A percentile compares a stretch with the other conserved stretches of the same genome.
phyloP scores from a whole-genome alignment of 148 eudicot genomes.

The Rhododendron vialii region DNA sequence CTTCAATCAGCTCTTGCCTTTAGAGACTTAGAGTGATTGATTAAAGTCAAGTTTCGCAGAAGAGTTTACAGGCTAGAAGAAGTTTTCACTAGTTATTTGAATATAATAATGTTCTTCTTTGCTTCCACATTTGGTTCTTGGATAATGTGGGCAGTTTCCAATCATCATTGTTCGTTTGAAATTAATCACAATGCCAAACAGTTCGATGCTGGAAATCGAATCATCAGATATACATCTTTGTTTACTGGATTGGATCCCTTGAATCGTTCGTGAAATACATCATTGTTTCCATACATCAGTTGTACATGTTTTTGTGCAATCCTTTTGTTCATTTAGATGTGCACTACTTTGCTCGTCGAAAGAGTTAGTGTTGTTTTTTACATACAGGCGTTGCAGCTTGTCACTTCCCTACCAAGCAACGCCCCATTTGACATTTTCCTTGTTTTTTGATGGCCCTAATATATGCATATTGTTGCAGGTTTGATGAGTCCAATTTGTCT shows the following conservation, averaged over 20 bases:
- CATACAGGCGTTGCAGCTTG: neutral
- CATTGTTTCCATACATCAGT: neutral
- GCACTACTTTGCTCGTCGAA: neutral
- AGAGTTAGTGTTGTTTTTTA: neutral
- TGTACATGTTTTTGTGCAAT: neutral
- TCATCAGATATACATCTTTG: neutral
- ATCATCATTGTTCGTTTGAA: neutral
- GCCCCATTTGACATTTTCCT: neutral
- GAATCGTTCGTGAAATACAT: too few relatives aligned
- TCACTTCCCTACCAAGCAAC: neutral
- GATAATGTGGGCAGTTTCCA: neutral
- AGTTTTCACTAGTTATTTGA: neutral
- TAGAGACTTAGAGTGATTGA: neutral
- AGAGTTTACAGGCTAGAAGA: neutral
- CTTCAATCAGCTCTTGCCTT: neutral
- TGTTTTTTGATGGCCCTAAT: neutral
- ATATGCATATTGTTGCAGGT: constrained; percentile 11
- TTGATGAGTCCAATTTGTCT: constrained; percentile 20
- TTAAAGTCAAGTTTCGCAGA: neutral
- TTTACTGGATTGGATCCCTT: neutral
- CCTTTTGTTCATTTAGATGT: neutral
- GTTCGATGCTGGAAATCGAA: neutral
- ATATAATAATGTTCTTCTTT: neutral
- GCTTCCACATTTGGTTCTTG: neutral
- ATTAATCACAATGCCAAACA: neutral